These are phyloP conservation scores for Clavispora asparagi DNA, from an alignment of 805 yeast species.

Conservation along the genomic window DNA sequence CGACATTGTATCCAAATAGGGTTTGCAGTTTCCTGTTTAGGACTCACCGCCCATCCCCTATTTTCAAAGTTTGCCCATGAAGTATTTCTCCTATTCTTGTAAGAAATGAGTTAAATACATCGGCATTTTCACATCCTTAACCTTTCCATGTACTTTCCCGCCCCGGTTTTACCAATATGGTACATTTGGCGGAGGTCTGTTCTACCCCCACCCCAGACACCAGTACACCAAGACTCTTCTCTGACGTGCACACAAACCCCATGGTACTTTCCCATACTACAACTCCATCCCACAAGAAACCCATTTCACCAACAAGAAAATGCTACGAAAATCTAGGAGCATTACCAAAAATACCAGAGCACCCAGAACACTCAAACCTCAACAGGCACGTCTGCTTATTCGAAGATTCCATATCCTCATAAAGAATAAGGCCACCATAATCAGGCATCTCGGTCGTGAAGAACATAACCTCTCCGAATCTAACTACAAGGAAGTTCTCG, in stretches of 20 bases:
- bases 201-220: not conserved
- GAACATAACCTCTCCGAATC: conserved; percentile 16
- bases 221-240: not conserved
- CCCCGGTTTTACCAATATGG: no score
- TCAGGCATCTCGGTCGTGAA: conserved; percentile 23
- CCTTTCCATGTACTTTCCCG: no score
- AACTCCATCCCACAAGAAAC: no score
- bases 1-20: not conserved
- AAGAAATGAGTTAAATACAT: not conserved
- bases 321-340: conserved; percentile 26
- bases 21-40: not conserved
- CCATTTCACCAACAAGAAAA: not conserved
- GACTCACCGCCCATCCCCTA: not conserved
- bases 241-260: not conserved
- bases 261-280: no score
- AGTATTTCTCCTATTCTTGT: not conserved
- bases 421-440: conserved; percentile 45
- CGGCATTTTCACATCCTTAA: no score
- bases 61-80: not conserved
- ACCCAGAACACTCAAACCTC: conserved; percentile 57
- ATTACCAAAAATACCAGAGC: conserved; percentile 25
- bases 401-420: conserved; percentile 71
- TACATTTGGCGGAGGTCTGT: no score
- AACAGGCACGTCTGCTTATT: conserved; percentile 67
- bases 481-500: conserved; percentile 15